These are phyloP conservation scores for Graphilbum ipis-grandicollis DNA, from an alignment of 2,329 filamentous ascomycete genomes.

Conservation along the genomic window DNA sequence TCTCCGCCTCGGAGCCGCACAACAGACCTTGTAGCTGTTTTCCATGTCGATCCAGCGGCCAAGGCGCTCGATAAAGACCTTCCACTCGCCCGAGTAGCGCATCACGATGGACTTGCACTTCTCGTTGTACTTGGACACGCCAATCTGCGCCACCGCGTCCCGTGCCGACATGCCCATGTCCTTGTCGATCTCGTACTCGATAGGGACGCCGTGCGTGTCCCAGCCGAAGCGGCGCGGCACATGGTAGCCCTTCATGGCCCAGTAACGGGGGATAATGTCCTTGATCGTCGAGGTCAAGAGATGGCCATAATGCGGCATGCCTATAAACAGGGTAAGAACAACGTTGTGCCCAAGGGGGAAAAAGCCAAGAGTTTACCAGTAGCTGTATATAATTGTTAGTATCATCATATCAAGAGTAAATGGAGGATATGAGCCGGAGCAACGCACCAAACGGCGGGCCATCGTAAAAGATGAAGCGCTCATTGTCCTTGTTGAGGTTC, in stretches of 20 bases:
- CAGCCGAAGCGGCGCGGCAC: conserved; percentile 87
- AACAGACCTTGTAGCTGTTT: conserved; percentile 93
- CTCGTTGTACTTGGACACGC: conserved; percentile 78
- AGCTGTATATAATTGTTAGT: background rate
- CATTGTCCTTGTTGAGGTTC: conserved; percentile 66
- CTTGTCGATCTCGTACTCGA: conserved; percentile 97
- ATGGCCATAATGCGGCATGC: conserved; percentile 43
- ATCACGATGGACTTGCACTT: conserved; percentile 90
- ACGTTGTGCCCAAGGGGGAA: no score
- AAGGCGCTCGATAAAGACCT: conserved; percentile 68
- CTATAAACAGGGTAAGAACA: conserved; percentile 7
- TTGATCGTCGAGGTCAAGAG: conserved; percentile 88
- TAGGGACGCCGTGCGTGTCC: conserved; percentile 86
- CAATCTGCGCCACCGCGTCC: conserved; percentile 72
- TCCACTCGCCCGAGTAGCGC: conserved; percentile 77
- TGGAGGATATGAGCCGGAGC: background rate
- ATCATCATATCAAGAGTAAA: background rate
- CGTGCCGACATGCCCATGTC: conserved; percentile 72
- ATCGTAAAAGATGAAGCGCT: conserved; percentile 90
- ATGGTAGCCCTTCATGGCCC: conserved; percentile 61
- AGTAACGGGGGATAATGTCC: conserved; percentile 90
- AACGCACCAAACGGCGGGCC: conserved; percentile 57
- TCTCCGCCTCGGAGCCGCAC: no score
- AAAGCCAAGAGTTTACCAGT: conserved; percentile 2
- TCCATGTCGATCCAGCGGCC: conserved; percentile 97